Evolutionary conservation across 1,139 yeast species (phyloP), one percentile per base, ranked within the genome.

Genomic region (Kurtzmaniella quercitrusa): DNA sequence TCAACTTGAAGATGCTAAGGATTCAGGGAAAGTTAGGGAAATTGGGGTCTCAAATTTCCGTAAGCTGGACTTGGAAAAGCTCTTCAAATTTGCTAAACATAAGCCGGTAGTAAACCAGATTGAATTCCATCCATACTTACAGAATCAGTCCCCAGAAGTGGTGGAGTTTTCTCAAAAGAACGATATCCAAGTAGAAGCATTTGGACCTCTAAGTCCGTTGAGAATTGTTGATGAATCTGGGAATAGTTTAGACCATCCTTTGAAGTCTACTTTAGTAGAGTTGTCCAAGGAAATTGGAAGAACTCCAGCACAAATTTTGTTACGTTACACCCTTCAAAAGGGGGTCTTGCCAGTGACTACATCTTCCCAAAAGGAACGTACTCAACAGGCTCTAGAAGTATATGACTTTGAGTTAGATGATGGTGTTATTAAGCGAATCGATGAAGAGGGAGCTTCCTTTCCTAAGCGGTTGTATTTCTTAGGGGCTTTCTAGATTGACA

Each of bases 331-430:
- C 6, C 66, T 77, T 42, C 82, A 82, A 53, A 73, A 66, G 42
- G 85, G 82, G 5, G 71, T 85, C 19, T 60, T 86, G 40, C 91
- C 95, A 8, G 68, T 87, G 34, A 85, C 94, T 16, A 85, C 95
- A 2, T 78, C 88, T 19, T 72, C 83, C 3, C 79, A 82, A 51
- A 63, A 63, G 19, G 75, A 73, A 37, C 75, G 95, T 60, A 71
- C 83, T 46, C 61, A 65, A 44, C 77, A 81, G 51, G 75, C 82
- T 4, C 68, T 82, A 52, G 75, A 75, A 19, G 60, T 77, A 5
- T 79, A 74, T 52, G 75, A 73, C 27, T 85, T 88, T 25, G 34
- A 38, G 18, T 39, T 43, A 25, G 43, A 41, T 11, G 34, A 34
- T 5, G 38, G 17, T 5, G 39, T 37, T 23, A 39, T 77, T 37